Base-by-base conservation (phyloP, 805 yeast genomes). In the Candida coquimbonensis region DNA sequence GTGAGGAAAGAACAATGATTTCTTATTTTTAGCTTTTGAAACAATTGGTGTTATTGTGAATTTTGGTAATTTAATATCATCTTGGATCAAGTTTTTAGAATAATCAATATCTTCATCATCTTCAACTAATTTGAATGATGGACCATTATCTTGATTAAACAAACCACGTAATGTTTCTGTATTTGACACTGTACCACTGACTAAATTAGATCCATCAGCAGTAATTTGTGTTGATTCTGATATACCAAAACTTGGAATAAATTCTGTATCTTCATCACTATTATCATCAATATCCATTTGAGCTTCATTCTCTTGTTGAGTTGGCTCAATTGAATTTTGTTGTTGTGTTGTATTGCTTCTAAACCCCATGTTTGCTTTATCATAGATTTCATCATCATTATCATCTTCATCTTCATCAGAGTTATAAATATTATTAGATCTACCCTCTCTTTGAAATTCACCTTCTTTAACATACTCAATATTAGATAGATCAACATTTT, bases 1-100 rank as follows among this genome's bases (percentile, higher is more conserved):
- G 61, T 91, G 97, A 2, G 83, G 68, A 74, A 95, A 91, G 63
- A 91, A 90, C 33, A 89, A 67, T 8, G 87, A 80, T 40, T 66
- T 57, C 36, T 64, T 64, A 52, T 60, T 70, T 47, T 55, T 62
- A 38, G 64, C 64, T 31, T 58, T 55, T 39, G 64, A 43, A 2
- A 43, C 39, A 4, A 61, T 48, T 13, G 56, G 53, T 1, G 52
- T 49, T 11, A 49, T 50, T 7, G 33, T 38, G 19, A 32, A 42
- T 29, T 55, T 56, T n/a, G 59, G 53, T 7, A 53, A 43, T 35
- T 54, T 54, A 11, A 59, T 55, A 14, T 51, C 58, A 17, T 54
- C 59, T 12, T 53, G 47, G 38, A 55, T 60, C 21, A 57, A 53
- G 26, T 53, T 44, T 41, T 55, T 56, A 6, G 62, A 52, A 37